Base-by-base conservation (phyloP, 2,329 filamentous ascomycete genomes). In the Alternaria longipes region DNA sequence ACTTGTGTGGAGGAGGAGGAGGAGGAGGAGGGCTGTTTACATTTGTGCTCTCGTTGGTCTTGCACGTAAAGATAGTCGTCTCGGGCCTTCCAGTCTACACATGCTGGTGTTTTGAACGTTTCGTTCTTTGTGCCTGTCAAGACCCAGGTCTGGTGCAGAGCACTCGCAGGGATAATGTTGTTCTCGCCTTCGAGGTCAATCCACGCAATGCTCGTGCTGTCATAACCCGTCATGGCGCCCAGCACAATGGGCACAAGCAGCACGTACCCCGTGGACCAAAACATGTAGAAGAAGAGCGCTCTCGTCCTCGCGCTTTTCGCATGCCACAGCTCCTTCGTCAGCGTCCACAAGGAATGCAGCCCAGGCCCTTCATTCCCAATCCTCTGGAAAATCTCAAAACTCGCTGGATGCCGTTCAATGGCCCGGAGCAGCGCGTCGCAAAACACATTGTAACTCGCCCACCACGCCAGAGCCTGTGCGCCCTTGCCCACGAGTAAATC, bases 211-310 rank as follows among this genome's bases (percentile, higher is more conserved):
- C 64, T 62, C 2, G 66, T 70, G 44, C 64, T 70, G n/a, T 76
- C 72, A 53, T 79, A 80, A 9, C 78, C 78, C 0, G 75, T 78
- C 74, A 80, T 79, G 12, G 77, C 77, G n/a, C 67, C 58, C 1
- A 78, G 49, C 5, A 77, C 64, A 20, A 76, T 74, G 1, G 76
- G 77, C 20, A 79, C 68, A 14, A 58, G 59, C 1, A 79, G 52
- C 14, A 79, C 68, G 38, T 76, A 79, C 3, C 63, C 40, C 2
- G 64, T 73, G 4, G 75, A 69, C 16, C 78, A 20, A 1, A 78
- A 63, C 26, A 78, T 70, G 66, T 75, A 79, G 3, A 68, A 54
- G 54, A 79, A 74, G 5, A 73, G 45, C 16, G 55, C 52, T 51
- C 65, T 67, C 0, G 71, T 72, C 24, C 70, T 59, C 44, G 62